Evolutionary conservation across 371 early-diverging fungal species (phyloP).

Genomic region (Haplosporangium sp.): DNA sequence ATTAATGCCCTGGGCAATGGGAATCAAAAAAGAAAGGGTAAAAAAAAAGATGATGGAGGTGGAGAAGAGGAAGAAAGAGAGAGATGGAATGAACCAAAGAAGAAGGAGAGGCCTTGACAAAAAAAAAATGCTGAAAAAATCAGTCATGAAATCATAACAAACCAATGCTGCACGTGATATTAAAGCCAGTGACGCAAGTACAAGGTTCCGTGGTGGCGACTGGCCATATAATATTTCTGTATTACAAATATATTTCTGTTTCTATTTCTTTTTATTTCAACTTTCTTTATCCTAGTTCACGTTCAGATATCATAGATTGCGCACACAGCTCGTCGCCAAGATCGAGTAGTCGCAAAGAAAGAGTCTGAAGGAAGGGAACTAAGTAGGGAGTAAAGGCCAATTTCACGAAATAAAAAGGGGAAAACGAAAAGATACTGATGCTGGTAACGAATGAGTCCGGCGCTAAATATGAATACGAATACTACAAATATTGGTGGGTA

Average conservation of each 20-base stretch:
- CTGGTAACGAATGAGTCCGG: no score
- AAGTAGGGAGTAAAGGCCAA: slow-evolving; percentile 49
- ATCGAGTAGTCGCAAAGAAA: slow-evolving; percentile 47
- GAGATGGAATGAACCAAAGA: slow-evolving; percentile 1
- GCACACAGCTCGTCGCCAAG: slow-evolving; percentile 47
- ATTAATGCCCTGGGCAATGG: slow-evolving; percentile 19
- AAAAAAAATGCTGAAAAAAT: slow-evolving; percentile 1
- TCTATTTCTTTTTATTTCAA: slow-evolving; percentile 20
- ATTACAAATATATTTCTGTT: background rate
- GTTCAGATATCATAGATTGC: slow-evolving; percentile 16
- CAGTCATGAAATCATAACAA: background rate
- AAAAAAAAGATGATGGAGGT: slow-evolving; percentile 8
- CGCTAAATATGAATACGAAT: background rate
- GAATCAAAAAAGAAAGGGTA: slow-evolving; percentile 5
- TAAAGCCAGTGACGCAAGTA: background rate
- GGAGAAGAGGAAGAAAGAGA: slow-evolving; percentile 10
- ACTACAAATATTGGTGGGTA: background rate
- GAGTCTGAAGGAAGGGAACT: slow-evolving; percentile 19
- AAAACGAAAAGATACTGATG: slow-evolving; percentile 1
- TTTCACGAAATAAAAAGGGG: slow-evolving; percentile 19
- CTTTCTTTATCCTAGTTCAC: slow-evolving; percentile 37
- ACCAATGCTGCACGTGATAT: background rate
- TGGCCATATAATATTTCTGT: no score
- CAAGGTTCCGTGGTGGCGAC: no score
- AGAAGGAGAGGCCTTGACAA: background rate